Base-by-base conservation (phyloP, 441 rosid genomes). In the Euphorbia celastroides region DNA sequence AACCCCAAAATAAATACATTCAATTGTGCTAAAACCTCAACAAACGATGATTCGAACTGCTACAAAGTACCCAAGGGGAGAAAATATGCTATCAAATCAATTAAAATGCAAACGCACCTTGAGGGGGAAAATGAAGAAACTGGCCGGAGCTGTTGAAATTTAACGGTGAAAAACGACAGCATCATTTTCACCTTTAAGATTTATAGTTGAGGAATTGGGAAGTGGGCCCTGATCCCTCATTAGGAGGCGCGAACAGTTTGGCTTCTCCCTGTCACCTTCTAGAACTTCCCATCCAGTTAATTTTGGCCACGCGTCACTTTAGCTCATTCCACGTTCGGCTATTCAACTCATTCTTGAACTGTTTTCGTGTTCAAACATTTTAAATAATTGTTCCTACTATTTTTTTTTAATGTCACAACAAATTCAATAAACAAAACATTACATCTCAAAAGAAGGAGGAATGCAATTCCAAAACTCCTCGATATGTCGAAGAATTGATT, bases 221-320 rank as follows among this genome's bases (percentile, higher is more conserved):
- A 7, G 5, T 30, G 54, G 66, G 22, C 57, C 66, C 56, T 23
- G n/a, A 19, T 22, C 2, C 41, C 50, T 38, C 22, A 19, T 22
- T 23, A 11, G 30, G 51, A 44, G 17, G 31, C 65, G 52, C 51
- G 31, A 14, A 3, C 55, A 42, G 23, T 26, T 44, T 6, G 19
- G 23, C 2, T 64, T 48, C 51, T 11, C 70, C 80, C 81, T 30
- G 60, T 51, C 70, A 61, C 78, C 50, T 82, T 86, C 89, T 74
- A 70, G 89, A 88, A 80, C 19, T n/a, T 56, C 26, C 74, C 1
- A 3, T 11, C 83, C 84, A 81, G 66, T 78, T 3, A 42, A 5
- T 11, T 65, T 63, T 0, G n/a, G 71, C 44, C 87, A 81, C 89
- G 86, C 85, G 61, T 65, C 65, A n/a, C 14, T 0, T 5, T 13